Conservation (phyloP, 768 basidiomycete species). For the Mycena leptocephala region DNA sequence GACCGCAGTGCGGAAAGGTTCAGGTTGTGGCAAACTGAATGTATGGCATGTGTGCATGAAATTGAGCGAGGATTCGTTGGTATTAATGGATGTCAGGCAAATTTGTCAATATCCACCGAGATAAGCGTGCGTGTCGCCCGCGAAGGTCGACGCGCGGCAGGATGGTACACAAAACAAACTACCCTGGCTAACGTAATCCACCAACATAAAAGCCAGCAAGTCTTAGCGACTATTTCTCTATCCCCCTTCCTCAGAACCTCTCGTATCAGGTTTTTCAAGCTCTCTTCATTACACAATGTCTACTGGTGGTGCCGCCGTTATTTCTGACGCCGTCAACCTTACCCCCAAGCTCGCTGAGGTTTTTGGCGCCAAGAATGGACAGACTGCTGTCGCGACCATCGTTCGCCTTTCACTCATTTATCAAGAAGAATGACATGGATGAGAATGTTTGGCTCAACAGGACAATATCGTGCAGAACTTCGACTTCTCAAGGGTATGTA, state of each 20-base stretch:
- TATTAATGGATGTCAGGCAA: no score
- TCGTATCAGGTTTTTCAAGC: not conserved
- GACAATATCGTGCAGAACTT: not conserved
- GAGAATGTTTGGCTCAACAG: not conserved
- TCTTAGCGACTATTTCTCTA: not conserved
- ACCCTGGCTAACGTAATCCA: not conserved
- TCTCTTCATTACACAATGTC: not conserved
- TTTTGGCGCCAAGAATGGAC: not conserved
- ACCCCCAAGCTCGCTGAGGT: not conserved
- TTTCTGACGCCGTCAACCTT: no score
- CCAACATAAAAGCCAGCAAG: not conserved
- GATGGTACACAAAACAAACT: not conserved
- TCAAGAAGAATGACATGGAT: not conserved
- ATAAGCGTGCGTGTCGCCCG: not conserved
- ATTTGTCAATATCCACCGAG: no score
- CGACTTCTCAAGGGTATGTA: not conserved
- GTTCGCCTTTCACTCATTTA: not conserved
- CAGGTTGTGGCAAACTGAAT: not conserved
- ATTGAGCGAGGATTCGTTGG: no score
- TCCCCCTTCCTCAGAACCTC: not conserved
- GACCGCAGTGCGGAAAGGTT: not conserved
- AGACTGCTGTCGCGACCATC: not conserved
- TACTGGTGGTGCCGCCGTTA: not conserved
- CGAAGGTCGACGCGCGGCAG: not conserved
- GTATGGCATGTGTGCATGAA: not conserved